Evolutionary conservation across 129 eudicot genomes (phyloP).

Genomic region (Apium graveolens): DNA sequence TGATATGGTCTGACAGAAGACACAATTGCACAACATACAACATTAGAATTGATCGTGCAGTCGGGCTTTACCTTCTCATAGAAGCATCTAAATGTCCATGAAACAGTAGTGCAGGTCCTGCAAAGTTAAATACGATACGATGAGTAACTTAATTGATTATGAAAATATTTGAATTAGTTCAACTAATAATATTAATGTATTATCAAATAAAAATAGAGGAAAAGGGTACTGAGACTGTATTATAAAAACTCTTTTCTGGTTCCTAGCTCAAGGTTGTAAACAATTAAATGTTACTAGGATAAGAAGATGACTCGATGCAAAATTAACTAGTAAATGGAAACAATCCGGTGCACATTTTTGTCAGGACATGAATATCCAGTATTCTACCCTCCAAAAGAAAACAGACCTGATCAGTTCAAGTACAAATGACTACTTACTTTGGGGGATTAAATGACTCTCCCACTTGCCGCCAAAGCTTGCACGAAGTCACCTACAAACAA

Average conservation of each 20-base stretch:
- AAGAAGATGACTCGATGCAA: background rate
- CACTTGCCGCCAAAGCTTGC: constrained; percentile 89
- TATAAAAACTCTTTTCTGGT: background rate
- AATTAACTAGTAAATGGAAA: too few species aligned
- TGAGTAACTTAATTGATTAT: constrained; percentile 3
- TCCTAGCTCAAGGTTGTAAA: background rate
- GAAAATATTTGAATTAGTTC: too few species aligned
- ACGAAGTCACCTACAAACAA: constrained; percentile 66
- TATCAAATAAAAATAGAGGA: background rate
- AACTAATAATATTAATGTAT: background rate
- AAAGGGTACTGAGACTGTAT: background rate
- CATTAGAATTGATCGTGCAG: background rate
- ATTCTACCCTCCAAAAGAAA: constrained; percentile 2
- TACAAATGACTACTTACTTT: constrained; percentile 41
- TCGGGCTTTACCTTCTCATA: constrained; percentile 70
- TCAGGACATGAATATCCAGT: background rate
- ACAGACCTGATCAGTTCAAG: background rate
- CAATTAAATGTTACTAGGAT: background rate
- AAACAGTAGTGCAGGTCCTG: constrained; percentile 97
- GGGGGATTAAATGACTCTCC: constrained; percentile 98
- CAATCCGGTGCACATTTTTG: background rate
- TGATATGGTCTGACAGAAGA: background rate
- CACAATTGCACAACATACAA: background rate
- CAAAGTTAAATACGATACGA: constrained; percentile 14
- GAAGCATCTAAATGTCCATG: constrained; percentile 92